These are phyloP conservation scores for Schizophyllum amplum DNA, from an alignment of 1,284 basidiomycete species.

Conservation along the genomic window DNA sequence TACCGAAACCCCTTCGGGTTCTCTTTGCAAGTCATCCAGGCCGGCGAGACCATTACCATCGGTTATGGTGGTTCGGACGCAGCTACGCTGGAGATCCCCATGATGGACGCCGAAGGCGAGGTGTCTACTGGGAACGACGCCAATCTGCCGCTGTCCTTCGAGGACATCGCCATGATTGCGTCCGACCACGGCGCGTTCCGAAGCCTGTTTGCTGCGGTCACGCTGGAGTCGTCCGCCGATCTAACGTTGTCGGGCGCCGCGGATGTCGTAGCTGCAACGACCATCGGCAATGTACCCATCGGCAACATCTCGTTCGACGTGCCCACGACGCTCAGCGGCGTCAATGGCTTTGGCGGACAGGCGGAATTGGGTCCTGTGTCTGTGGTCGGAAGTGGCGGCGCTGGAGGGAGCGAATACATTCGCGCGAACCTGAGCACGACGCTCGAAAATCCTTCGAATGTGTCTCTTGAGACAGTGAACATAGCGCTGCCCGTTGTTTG, in stretches of 20 bases:
- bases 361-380: conserved; percentile 44
- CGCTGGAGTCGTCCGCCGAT: conserved; percentile 36
- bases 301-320: conserved; percentile 58
- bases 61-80: conserved; percentile 40
- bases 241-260: conserved; percentile 52
- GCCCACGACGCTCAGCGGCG: conserved; percentile 43
- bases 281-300: conserved; percentile 64
- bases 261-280: conserved; percentile 54
- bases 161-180: conserved; percentile 47
- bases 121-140: conserved; percentile 65
- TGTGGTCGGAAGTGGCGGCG: conserved; percentile 54
- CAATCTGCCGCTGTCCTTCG: conserved; percentile 48
- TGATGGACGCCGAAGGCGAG: conserved; percentile 42
- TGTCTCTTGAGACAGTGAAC: conserved; percentile 54
- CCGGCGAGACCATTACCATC: conserved; percentile 48
- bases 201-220: conserved; percentile 51
- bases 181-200: conserved; percentile 49
- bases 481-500: conserved; percentile 55
- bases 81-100: conserved; percentile 55
- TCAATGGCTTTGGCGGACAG: conserved; percentile 44
- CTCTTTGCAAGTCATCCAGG: conserved; percentile 56
- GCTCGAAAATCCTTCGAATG: conserved; percentile 60
- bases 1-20: conserved; percentile 79
- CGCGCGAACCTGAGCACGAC: conserved; percentile 43
- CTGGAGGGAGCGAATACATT: conserved; percentile 47